Percentiles rank a stretch among this genome's conserved stretches.
These are phyloP conservation scores for Leccinellum albellum DNA, from an alignment of 768 basidiomycete species.

Conservation along the genomic window DNA sequence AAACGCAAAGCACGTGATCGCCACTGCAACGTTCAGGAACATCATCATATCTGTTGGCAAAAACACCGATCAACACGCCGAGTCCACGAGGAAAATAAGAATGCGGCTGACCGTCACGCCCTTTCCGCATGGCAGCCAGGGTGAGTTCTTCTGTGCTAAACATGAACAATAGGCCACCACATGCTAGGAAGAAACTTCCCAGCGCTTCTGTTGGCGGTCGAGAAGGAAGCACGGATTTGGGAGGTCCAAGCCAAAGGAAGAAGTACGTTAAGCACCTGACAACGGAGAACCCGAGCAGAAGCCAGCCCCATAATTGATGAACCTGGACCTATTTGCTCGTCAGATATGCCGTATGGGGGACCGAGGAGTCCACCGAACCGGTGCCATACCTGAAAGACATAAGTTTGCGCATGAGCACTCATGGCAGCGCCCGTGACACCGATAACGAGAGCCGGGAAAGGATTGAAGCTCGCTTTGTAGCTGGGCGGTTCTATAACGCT, in stretches of 20 bases:
- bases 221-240: slow-evolving; percentile 79
- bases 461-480: slow-evolving; percentile 80
- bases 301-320: slow-evolving; percentile 86
- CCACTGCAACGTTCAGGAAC: slow-evolving; percentile 82
- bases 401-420: slow-evolving; percentile 87
- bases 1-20: slow-evolving; percentile 82
- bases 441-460: slow-evolving; percentile 89
- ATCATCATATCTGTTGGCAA: slow-evolving; percentile 70
- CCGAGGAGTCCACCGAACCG: not conserved
- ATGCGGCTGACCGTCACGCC: slow-evolving; percentile 64
- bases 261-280: slow-evolving; percentile 89
- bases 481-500: slow-evolving; percentile 62
- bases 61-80: slow-evolving; percentile 4
- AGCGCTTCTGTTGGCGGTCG: slow-evolving; percentile 92
- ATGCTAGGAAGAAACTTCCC: slow-evolving; percentile 80
- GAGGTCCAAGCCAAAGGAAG: slow-evolving; percentile 87
- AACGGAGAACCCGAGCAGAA: slow-evolving; percentile 74
- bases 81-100: not conserved
- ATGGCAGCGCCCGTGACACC: slow-evolving; percentile 93
- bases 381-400: slow-evolving; percentile 73
- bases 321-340: slow-evolving; percentile 64
- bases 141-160: slow-evolving; percentile 88
- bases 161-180: slow-evolving; percentile 87
- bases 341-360: not conserved
- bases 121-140: slow-evolving; percentile 86